Base-by-base conservation (phyloP, 345 rosid genomes). In the Euphorbia lathyris region DNA sequence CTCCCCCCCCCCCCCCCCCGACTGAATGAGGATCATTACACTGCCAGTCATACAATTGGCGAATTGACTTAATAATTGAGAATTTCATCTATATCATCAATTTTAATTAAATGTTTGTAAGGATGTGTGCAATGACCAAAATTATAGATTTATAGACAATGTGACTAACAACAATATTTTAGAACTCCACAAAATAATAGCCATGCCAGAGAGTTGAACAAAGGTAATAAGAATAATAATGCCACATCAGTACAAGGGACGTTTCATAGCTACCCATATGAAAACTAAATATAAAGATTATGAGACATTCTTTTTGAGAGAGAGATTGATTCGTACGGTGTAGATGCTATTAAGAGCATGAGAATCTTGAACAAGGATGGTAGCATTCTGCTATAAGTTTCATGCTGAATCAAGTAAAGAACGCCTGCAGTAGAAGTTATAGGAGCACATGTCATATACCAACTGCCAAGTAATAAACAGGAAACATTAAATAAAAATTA, bases 291-390 rank as follows among this genome's bases (percentile, higher is more conserved):
- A 22, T 55, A 10, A 22, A 55, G 19, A n/a, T 22, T 22, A 55
- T 55, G 4, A n/a, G 58, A 55, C 14, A 7, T 17, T 48, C 14
- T 48, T 48, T 48, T 26, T 34, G 45, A 72, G 38, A 76, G 52
- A 53, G 55, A 74, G 70, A 78, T 67, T 2, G 77, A 77, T 74
- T 62, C 97, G 42, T 90, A 93, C 94, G 97, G 97, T 78, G 98
- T 93, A 80, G 91, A 85, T 63, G 96, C 88, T 76, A 88, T 82
- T 79, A 89, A 74, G 78, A 85, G 93, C 81, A 84, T 66, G 48
- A 93, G 92, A 78, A 93, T 82, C 83, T 85, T 93, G 86, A 93
- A 88, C 77, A 88, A 78, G 76, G 83, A 79, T 63, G 79, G 79
- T 87, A 93, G 74, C 84, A 93, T 78, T 78, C 91, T 85, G 77